A percentile compares a stretch with the other conserved stretches of the same genome.
These are phyloP conservation scores for Rhizoctonia solani DNA, from an alignment of 1,284 basidiomycete species.

Conservation along the genomic window DNA sequence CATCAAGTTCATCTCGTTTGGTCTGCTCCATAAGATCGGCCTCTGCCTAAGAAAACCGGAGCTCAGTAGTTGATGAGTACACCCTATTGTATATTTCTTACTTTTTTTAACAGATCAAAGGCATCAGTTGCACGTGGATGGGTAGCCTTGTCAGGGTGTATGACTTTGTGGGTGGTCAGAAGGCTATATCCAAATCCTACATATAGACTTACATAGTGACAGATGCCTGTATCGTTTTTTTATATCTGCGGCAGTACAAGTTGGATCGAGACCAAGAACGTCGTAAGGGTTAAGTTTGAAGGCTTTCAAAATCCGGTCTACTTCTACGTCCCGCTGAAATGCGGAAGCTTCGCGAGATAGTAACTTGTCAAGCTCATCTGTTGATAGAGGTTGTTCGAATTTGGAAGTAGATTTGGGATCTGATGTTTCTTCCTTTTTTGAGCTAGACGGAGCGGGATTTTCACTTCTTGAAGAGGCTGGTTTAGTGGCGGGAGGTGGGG, in stretches of 20 bases:
- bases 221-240: constrained; percentile 81
- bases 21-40: constrained; percentile 72
- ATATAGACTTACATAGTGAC: constrained; percentile 66
- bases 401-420: constrained; percentile 20
- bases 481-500: constrained; percentile 14
- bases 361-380: constrained; percentile 67
- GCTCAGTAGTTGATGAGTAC: neutral
- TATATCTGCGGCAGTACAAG: constrained; percentile 60
- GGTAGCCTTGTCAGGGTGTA: constrained; percentile 83
- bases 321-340: constrained; percentile 79
- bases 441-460: neutral
- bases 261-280: constrained; percentile 52
- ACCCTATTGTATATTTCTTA: constrained; percentile 41
- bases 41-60: constrained; percentile 71
- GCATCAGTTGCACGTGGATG: constrained; percentile 79
- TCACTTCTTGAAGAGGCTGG: neutral
- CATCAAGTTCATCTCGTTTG: constrained; percentile 77
- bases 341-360: constrained; percentile 78
- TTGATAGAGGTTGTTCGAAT: constrained; percentile 40
- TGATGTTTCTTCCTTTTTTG: constrained; percentile 2
- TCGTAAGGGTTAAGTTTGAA: constrained; percentile 88
- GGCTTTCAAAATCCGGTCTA: constrained; percentile 79
- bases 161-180: constrained; percentile 59
- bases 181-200: neutral
- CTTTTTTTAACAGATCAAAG: constrained; percentile 84